phyloP scores from a whole-genome alignment of 352 stramenopile species.

The Globisporangium acanthophoron region DNA sequence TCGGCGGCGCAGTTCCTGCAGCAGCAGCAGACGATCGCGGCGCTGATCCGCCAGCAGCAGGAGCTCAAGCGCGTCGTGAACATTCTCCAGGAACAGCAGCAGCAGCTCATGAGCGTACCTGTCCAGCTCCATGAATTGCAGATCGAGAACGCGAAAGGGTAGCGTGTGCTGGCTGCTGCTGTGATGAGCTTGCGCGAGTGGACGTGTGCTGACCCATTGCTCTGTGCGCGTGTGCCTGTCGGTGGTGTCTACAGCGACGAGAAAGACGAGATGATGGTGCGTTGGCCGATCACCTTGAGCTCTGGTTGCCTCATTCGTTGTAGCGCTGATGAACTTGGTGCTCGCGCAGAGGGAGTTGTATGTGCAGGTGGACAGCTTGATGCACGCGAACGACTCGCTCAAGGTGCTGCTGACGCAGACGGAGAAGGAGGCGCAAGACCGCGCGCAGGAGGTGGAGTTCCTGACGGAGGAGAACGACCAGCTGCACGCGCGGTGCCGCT shows the following conservation, averaged over 20 bases:
- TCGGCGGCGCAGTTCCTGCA: conserved; percentile 68
- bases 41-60: conserved; percentile 73
- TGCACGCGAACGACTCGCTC: conserved; percentile 56
- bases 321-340: not conserved
- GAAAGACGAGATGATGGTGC: conserved; percentile 55
- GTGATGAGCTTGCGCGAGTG: not conserved
- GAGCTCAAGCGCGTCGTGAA: conserved; percentile 80
- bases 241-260: conserved; percentile 20
- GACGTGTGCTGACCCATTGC: conserved; percentile 4
- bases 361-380: conserved; percentile 50
- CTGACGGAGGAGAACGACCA: conserved; percentile 78
- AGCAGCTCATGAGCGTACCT: conserved; percentile 66
- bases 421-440: conserved; percentile 57
- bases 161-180: conserved; percentile 8
- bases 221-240: conserved; percentile 6
- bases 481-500: conserved; percentile 49
- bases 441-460: conserved; percentile 61
- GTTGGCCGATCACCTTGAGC: not conserved
- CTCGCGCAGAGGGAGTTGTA: conserved; percentile 46
- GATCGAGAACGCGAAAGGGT: conserved; percentile 47
- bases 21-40: conserved; percentile 79
- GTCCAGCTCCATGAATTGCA: conserved; percentile 63
- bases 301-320: no score
- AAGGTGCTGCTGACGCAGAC: conserved; percentile 53
- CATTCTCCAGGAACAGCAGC: conserved; percentile 72